Conservation (phyloP, 176 grass and related monocot species). For the Dendrocalamus sinicus region DNA sequence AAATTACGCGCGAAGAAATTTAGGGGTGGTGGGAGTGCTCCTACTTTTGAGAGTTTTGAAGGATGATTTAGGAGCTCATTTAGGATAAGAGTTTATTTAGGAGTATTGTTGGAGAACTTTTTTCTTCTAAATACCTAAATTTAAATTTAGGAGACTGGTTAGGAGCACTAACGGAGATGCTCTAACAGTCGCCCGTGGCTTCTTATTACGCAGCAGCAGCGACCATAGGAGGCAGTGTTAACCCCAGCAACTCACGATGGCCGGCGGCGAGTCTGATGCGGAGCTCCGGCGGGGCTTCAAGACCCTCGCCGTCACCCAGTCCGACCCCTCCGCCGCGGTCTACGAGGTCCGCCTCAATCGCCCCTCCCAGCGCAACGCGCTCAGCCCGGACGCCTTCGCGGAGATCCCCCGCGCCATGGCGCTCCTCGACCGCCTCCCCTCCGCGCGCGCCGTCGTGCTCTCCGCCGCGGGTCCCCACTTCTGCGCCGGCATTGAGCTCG, state of each 20-base stretch:
- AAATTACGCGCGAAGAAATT: too few species aligned
- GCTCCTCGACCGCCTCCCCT: conserved; percentile 72
- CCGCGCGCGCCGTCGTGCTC: conserved; percentile 67
- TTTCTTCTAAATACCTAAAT: too few species aligned
- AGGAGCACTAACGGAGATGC: too few species aligned
- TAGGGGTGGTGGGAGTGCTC: too few species aligned
- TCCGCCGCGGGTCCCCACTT: conserved; percentile 69
- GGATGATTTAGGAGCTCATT: too few species aligned
- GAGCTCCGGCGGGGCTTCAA: conserved; percentile 70
- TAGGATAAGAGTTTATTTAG: too few species aligned
- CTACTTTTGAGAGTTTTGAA: too few species aligned
- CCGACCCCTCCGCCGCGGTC: conserved; percentile 50
- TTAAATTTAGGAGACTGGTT: too few species aligned
- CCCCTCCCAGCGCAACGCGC: conserved; percentile 71
- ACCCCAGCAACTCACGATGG: conserved; percentile 38
- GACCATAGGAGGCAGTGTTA: too few species aligned
- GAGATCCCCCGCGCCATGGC: conserved; percentile 79
- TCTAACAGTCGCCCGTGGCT: background rate
- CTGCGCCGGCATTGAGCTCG: conserved; percentile 75
- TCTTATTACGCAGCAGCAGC: background rate
- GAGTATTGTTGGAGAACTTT: too few species aligned
- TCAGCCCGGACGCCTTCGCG: conserved; percentile 63
- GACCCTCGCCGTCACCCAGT: conserved; percentile 60
- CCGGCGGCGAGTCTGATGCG: conserved; percentile 46
- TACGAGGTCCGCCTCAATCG: conserved; percentile 84